A percentile compares a stretch with the other conserved stretches of the same genome.
Conservation (phyloP, 2,329 filamentous ascomycete genomes). For the Penicillium sumatraense region DNA sequence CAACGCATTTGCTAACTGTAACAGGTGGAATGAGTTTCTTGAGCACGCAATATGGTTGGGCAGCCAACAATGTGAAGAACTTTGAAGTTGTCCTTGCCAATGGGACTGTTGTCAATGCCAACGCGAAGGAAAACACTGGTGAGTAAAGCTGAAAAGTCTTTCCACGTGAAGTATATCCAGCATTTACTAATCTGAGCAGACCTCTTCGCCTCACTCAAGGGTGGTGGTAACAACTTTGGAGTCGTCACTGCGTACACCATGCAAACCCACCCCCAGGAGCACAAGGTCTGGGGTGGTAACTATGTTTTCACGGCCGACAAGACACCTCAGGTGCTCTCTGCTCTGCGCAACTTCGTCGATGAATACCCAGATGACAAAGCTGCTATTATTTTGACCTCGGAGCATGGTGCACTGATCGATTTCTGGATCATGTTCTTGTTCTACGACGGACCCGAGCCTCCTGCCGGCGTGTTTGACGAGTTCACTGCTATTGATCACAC, state of each 20-base stretch:
- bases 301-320: slow-evolving; percentile 45
- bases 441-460: slow-evolving; percentile 62
- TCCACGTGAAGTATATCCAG: no score
- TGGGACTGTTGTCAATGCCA: slow-evolving; percentile 50
- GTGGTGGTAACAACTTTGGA: slow-evolving; percentile 50
- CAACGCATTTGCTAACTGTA: neutral
- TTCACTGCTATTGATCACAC: slow-evolving; percentile 56
- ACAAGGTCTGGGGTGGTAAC: slow-evolving; percentile 55
- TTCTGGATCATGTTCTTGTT: slow-evolving; percentile 66
- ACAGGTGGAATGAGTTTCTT: slow-evolving; percentile 53
- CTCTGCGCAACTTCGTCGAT: slow-evolving; percentile 40
- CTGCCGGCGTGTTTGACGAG: slow-evolving; percentile 59
- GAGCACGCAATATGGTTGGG: slow-evolving; percentile 56
- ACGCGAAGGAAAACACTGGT: slow-evolving; percentile 39
- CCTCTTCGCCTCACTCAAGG: slow-evolving; percentile 48
- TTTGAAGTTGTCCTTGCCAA: slow-evolving; percentile 55
- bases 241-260: slow-evolving; percentile 48
- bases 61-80: slow-evolving; percentile 53
- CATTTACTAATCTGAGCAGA: slow-evolving; percentile 30
- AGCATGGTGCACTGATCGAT: slow-evolving; percentile 53
- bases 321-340: slow-evolving; percentile 39
- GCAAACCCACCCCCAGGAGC: slow-evolving; percentile 35
- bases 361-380: slow-evolving; percentile 64
- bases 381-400: slow-evolving; percentile 62
- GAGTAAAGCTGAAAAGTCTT: neutral